Conservation (phyloP, 441 rosid genomes). For the Euphorbia celastroides region DNA sequence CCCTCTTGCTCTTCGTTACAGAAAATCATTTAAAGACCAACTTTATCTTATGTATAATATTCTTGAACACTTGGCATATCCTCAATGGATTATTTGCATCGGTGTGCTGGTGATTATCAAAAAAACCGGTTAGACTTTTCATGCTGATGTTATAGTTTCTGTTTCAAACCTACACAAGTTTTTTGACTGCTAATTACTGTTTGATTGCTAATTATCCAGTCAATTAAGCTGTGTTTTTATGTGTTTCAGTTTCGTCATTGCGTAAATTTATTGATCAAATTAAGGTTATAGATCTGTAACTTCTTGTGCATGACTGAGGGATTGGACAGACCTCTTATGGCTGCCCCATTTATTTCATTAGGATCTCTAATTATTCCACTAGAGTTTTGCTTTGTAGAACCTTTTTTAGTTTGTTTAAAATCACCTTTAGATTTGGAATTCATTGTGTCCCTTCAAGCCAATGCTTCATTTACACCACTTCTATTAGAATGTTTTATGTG, state of each 20-base stretch:
- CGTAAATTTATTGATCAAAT: background rate
- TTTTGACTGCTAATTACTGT: background rate
- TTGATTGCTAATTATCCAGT: background rate
- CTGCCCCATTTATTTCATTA: background rate
- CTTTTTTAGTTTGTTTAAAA: constrained; percentile 3
- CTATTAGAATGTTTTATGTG: background rate
- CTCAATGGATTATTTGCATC: background rate
- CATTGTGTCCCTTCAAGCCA: background rate
- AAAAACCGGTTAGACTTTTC: background rate
- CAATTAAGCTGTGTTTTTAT: background rate
- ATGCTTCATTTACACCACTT: background rate
- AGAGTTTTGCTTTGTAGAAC: background rate
- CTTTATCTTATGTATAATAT: background rate
- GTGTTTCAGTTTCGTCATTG: background rate
- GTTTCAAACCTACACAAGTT: background rate
- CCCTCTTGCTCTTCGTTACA: background rate
- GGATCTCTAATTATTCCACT: background rate
- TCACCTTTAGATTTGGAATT: background rate
- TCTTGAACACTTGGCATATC: background rate
- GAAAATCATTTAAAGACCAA: background rate
- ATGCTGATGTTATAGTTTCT: background rate
- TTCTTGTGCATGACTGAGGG: background rate
- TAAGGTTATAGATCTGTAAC: background rate
- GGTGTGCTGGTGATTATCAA: no score
- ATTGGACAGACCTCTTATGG: background rate